Evolutionary conservation across 2,329 filamentous ascomycete genomes (phyloP).

Genomic region (Mariannaea sp.): DNA sequence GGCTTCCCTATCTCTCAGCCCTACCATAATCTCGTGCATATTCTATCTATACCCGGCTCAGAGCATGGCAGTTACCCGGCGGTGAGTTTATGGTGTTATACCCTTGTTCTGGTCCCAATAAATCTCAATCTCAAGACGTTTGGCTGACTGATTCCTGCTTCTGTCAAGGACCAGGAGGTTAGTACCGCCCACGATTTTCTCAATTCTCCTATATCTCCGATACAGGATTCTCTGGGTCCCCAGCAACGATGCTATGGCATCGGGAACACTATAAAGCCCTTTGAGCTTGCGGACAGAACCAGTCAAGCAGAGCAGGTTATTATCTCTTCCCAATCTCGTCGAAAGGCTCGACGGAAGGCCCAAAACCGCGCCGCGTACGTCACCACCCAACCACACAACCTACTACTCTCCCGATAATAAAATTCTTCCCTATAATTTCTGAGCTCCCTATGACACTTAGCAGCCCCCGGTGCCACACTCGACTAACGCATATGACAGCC

Average conservation of each 20-base stretch:
- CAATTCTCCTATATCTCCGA: slow-evolving; percentile 58
- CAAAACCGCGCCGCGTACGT: slow-evolving; percentile 67
- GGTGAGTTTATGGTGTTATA: slow-evolving; percentile 48
- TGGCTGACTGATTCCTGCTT: slow-evolving; percentile 19
- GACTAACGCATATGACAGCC: slow-evolving; percentile 57
- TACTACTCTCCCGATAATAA: too few species aligned
- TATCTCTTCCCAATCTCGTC: slow-evolving; percentile 63
- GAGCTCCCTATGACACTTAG: neutral
- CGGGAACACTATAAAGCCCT: slow-evolving; percentile 24
- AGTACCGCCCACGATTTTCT: slow-evolving; percentile 35
- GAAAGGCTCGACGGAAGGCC: slow-evolving; percentile 63
- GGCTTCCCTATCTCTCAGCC: slow-evolving; percentile 54
- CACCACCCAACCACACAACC: neutral
- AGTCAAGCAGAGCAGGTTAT: slow-evolving; percentile 56
- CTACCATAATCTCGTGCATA: slow-evolving; percentile 59
- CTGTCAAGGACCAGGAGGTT: slow-evolving; percentile 42
- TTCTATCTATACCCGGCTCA: slow-evolving; percentile 56
- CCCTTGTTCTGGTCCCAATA: slow-evolving; percentile 27
- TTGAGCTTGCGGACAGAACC: slow-evolving; percentile 44
- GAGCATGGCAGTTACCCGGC: slow-evolving; percentile 60
- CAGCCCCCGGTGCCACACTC: neutral
- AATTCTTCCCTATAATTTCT: neutral
- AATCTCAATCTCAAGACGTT: too few species aligned
- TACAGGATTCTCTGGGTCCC: slow-evolving; percentile 40
- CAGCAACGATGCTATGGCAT: slow-evolving; percentile 34